phyloP scores from a whole-genome alignment of 306 rosid species.

The Senna tora region DNA sequence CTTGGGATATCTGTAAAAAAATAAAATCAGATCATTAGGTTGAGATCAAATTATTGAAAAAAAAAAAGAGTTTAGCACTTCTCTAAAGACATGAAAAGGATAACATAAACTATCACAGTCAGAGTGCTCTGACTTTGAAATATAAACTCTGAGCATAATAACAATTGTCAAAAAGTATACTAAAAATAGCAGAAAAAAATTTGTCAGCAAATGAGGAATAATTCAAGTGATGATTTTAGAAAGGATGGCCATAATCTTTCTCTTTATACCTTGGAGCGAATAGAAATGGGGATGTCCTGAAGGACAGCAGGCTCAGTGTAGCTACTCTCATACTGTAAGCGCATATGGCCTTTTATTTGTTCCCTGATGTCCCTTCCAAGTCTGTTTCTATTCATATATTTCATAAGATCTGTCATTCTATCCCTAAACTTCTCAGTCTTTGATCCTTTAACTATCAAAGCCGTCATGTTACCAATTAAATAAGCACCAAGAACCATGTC shows the following conservation, averaged over 20 bases:
- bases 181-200: constrained; percentile 19
- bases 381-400: constrained; percentile 87
- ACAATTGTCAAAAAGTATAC: neutral
- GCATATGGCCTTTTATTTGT: constrained; percentile 90
- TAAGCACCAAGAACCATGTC: constrained; percentile 99
- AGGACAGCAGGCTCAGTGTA: constrained; percentile 83
- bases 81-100: constrained; percentile 12
- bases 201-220: constrained; percentile 10
- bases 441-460: constrained; percentile 97
- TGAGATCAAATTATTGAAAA: constrained; percentile 2
- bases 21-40: constrained; percentile 11
- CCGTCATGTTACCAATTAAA: constrained; percentile 99
- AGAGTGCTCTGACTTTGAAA: neutral
- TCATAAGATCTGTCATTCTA: constrained; percentile 85
- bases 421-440: constrained; percentile 93
- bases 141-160: too few species aligned
- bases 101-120: neutral
- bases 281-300: constrained; percentile 83
- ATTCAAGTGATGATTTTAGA: neutral
- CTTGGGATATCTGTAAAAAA: constrained; percentile 75
- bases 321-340: constrained; percentile 91
- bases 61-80: neutral
- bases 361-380: constrained; percentile 83
- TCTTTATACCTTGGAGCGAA: constrained; percentile 78
- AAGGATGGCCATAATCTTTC: constrained; percentile 13